Evolutionary conservation across 176 grass and related monocot genomes (phyloP).

Genomic region (Lolium multiflorum): DNA sequence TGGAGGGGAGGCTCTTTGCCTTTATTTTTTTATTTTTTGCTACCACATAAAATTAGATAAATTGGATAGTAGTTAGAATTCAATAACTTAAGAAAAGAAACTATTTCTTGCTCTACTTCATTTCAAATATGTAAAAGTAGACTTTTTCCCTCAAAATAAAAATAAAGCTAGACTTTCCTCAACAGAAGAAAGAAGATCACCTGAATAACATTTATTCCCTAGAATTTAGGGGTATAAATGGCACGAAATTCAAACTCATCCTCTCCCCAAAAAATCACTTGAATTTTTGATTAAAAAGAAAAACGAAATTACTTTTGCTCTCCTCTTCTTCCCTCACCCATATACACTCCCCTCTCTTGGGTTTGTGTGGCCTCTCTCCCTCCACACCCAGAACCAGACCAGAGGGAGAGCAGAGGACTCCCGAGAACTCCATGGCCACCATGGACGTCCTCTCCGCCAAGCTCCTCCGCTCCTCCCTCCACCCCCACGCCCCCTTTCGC

Average conservation of each 20-base stretch:
- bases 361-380: constrained; percentile 43
- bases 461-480: constrained; percentile 54
- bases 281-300: background rate
- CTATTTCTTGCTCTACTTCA: background rate
- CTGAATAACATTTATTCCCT: background rate
- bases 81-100: no score
- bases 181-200: background rate
- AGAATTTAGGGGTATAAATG: background rate
- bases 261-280: background rate
- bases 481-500: constrained; percentile 27
- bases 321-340: constrained; percentile 35
- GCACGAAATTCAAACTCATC: background rate
- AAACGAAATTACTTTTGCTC: background rate
- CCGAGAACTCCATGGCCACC: constrained; percentile 42
- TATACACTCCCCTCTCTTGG: background rate
- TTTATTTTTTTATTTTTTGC: no score
- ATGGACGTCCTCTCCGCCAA: constrained; percentile 76
- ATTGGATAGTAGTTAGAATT: no score
- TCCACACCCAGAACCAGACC: constrained; percentile 43
- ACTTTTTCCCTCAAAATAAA: background rate
- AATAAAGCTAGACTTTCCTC: background rate
- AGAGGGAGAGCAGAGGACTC: constrained; percentile 24
- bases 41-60: no score
- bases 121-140: background rate
- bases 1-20: no score